A percentile compares a stretch with the other conserved stretches of the same genome.
Conservation (phyloP, 371 early-diverging fungal species). For the Smittium culicis region DNA sequence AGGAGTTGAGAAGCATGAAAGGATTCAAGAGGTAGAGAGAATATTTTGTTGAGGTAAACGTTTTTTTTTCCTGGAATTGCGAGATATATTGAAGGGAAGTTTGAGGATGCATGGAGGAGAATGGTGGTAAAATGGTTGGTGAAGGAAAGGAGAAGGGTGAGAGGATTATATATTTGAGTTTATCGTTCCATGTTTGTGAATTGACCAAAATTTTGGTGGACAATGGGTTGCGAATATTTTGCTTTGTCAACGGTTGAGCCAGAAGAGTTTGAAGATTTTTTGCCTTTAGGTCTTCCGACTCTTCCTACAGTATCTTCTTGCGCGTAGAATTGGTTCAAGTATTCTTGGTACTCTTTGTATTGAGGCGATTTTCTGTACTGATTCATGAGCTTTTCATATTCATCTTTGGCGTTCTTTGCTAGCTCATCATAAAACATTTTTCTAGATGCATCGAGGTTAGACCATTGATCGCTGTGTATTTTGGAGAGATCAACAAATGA, state of each 20-base stretch:
- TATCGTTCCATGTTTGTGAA: conserved; percentile 9
- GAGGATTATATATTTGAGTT: too few species aligned
- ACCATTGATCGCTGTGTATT: conserved; percentile 30
- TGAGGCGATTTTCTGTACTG: conserved; percentile 21
- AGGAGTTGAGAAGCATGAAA: too few species aligned
- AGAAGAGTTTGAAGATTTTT: conserved; percentile 15
- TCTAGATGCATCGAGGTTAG: conserved; percentile 18
- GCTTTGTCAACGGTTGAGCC: background rate
- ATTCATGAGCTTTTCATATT: conserved; percentile 22
- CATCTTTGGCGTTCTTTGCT: conserved; percentile 25
- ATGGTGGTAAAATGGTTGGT: too few species aligned
- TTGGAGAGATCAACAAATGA: conserved; percentile 31
- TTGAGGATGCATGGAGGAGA: too few species aligned
- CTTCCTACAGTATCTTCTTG: conserved; percentile 30
- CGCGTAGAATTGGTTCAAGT: conserved; percentile 26
- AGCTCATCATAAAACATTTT: conserved; percentile 20
- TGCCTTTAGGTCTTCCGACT: conserved; percentile 30
- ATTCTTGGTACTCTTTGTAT: conserved; percentile 28
- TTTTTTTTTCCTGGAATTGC: too few species aligned
- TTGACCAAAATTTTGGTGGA: conserved; percentile 1
- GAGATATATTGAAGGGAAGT: too few species aligned
- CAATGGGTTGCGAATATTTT: conserved; percentile 4
- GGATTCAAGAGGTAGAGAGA: too few species aligned
- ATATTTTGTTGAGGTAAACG: too few species aligned
- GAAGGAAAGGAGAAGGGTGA: too few species aligned